Evolutionary conservation across 495 filamentous ascomycete genomes (phyloP), one percentile per base, ranked within the genome.

Genomic region (Hypomontagnella monticulosa): DNA sequence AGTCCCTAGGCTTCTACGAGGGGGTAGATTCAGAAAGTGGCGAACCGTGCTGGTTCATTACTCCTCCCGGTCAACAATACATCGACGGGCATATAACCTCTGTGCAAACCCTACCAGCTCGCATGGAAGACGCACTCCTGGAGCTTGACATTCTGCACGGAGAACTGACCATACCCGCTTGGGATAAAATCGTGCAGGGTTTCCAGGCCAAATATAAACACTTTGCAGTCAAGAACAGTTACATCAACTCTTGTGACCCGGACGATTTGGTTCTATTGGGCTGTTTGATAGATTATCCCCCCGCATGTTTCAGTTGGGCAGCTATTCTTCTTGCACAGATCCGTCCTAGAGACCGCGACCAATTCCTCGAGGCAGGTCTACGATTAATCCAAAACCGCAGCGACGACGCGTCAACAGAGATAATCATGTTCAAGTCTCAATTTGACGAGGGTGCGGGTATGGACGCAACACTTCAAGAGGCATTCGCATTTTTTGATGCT

Each of bases 1-100:
- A 80, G 47, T 87, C 84, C 36, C 73, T 93, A 3, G 89, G 84
- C 3, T 94, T 93, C 66, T 60, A 71, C 10, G 73, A 76, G 32
- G 46, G 47, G 6, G 49, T 33, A 20, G 72, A 77, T 8, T 54
- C 67, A 2, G 69, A 72, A 11, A 68, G 37, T 8, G 57, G 33
- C 4, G 71, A 72, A 18, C 38, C 63, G 18, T 74, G 69, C 15
- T 74, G 71, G 71, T 67, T 51, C 16, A 72, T 74, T 16, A 64
- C 46, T 15, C 14, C 37, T 11, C 66, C 71, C 19, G 48, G 67
- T 5, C 34, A 34, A 11, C 11, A 40, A n/a, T 32, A 43, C 23
- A 6, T 27, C 23, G 23, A 27, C 2, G 23, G 23, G 14, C 8
- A 19, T 1, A 32, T 46, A 9, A 72, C 66, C 11, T 44, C 20